Conservation (phyloP, 2,329 filamentous ascomycete genomes). For the Exophiala viscosa region DNA sequence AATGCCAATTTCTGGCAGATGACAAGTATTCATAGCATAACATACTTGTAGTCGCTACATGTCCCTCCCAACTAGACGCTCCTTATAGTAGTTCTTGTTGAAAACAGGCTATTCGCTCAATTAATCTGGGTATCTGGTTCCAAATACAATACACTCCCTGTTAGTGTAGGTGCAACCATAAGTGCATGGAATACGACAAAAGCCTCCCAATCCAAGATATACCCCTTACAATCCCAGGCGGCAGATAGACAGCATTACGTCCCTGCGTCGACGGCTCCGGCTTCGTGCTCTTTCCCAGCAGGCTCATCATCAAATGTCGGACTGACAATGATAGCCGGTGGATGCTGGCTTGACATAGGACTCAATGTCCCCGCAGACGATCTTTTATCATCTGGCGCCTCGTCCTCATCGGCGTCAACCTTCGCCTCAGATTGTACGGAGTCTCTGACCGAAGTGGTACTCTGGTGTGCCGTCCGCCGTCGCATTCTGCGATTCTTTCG, state of each 20-base stretch:
- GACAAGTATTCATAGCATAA: no score
- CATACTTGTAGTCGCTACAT: no score
- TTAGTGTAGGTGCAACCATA: no score
- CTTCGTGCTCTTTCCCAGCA: neutral
- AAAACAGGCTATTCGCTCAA: no score
- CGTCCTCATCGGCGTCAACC: conserved; percentile 15
- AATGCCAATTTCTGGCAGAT: no score
- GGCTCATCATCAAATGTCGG: conserved; percentile 26
- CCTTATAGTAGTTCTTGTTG: no score
- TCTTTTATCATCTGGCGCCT: conserved; percentile 14
- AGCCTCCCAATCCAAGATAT: no score
- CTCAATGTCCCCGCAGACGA: conserved; percentile 22
- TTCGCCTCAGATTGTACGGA: conserved; percentile 21
- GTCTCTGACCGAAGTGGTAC: conserved; percentile 30
- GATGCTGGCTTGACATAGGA: conserved; percentile 13
- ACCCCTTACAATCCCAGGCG: no score
- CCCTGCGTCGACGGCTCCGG: conserved; percentile 1
- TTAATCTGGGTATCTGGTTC: no score
- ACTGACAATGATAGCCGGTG: conserved; percentile 29
- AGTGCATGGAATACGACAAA: no score
- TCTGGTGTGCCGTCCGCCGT: conserved; percentile 56
- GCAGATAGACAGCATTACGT: neutral
- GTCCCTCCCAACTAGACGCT: no score
- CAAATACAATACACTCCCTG: no score
- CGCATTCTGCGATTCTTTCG: conserved; percentile 63